Evolutionary conservation across 1,284 basidiomycete genomes (phyloP).

Genomic region (Cutaneotrichosporon sp.): DNA sequence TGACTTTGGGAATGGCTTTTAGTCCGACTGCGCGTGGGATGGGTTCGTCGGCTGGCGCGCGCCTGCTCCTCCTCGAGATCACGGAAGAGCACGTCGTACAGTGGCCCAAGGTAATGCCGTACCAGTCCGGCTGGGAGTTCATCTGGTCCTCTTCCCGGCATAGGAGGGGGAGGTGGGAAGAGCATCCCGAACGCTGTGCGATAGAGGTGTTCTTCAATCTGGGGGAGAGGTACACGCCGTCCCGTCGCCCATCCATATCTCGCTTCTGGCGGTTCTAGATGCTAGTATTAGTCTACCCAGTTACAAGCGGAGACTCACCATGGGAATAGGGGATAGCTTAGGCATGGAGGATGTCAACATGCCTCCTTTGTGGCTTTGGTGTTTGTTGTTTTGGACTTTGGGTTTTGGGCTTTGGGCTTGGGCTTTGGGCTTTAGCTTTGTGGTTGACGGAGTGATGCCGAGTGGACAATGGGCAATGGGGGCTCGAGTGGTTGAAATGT

Average conservation of each 20-base stretch:
- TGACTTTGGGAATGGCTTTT: background rate
- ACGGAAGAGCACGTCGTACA: background rate
- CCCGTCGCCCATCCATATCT: background rate
- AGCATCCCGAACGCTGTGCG: background rate
- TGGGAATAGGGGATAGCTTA: background rate
- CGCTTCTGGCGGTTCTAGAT: background rate
- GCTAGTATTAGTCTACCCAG: background rate
- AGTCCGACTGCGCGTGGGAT: background rate
- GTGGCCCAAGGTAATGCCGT: background rate
- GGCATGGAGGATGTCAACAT: background rate
- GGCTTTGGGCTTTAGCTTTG: background rate
- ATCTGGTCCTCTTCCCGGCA: background rate
- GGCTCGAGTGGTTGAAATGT: too few species aligned
- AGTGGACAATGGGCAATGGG: too few species aligned
- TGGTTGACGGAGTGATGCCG: too few species aligned
- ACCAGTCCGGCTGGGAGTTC: background rate
- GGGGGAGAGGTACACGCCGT: background rate
- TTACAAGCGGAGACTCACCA: background rate
- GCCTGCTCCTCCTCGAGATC: background rate
- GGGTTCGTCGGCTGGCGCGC: background rate
- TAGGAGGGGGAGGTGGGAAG: background rate
- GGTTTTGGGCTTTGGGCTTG: too few species aligned
- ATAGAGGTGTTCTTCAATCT: background rate
- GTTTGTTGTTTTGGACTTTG: too few species aligned
- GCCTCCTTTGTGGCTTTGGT: background rate